Evolutionary conservation across 805 yeast species (phyloP).

Genomic region (Ogataea pilisensis): DNA sequence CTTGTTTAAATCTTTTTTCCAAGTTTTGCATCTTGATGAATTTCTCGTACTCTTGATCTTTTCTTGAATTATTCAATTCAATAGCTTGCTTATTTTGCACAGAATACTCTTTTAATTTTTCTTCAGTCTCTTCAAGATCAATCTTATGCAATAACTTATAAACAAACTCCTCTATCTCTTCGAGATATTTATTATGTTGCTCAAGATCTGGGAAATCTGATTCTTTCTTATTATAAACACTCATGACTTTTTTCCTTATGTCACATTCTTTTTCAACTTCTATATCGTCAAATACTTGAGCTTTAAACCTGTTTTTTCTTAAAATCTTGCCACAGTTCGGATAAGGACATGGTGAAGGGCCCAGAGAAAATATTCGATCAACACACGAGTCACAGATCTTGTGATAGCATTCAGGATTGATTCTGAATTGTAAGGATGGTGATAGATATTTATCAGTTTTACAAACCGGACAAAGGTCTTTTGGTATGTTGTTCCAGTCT

Average conservation of each 20-base stretch:
- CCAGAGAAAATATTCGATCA: constrained; percentile 87
- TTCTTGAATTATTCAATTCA: constrained; percentile 67
- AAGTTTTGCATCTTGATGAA: constrained; percentile 60
- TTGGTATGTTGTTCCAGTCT: constrained; percentile 33
- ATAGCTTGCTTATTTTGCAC: constrained; percentile 71
- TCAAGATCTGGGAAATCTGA: constrained; percentile 61
- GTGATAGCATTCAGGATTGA: constrained; percentile 97
- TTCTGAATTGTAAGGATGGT: constrained; percentile 87
- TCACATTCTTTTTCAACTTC: constrained; percentile 90
- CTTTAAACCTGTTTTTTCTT: constrained; percentile 84
- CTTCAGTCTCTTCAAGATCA: constrained; percentile 66
- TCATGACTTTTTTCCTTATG: constrained; percentile 70
- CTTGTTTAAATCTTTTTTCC: constrained; percentile 67
- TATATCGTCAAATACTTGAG: constrained; percentile 89
- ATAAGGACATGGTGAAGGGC: constrained; percentile 97
- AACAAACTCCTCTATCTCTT: constrained; percentile 74
- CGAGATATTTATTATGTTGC: constrained; percentile 74
- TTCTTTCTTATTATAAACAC: constrained; percentile 74
- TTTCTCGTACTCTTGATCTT: constrained; percentile 65
- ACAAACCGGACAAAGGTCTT: constrained; percentile 86
- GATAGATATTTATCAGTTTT: constrained; percentile 91
- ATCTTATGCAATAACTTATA: constrained; percentile 70
- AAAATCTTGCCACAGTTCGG: constrained; percentile 83
- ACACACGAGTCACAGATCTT: constrained; percentile 97
- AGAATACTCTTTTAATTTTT: constrained; percentile 63